Evolutionary conservation across 306 rosid species (phyloP).

Genomic region (Lagenaria siceraria): DNA sequence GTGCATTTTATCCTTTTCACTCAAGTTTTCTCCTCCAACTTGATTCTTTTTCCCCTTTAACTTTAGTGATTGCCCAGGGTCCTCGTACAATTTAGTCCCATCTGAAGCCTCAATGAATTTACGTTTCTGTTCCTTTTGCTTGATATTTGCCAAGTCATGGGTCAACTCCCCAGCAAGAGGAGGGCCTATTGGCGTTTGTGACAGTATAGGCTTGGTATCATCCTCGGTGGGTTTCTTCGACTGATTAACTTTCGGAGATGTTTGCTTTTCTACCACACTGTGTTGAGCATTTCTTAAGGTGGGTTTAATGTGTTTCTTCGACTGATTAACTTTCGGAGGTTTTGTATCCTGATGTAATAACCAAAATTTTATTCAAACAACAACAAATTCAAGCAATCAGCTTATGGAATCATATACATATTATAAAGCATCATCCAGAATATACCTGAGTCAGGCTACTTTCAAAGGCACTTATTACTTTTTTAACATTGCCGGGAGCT

Average conservation of each 20-base stretch:
- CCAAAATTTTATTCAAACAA: conserved; percentile 5
- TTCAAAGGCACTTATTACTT: conserved; percentile 71
- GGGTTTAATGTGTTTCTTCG: conserved; percentile 37
- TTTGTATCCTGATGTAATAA: conserved; percentile 38
- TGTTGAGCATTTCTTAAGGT: conserved; percentile 22
- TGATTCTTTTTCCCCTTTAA: not conserved
- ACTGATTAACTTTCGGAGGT: no score
- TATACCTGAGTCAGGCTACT: conserved; percentile 55
- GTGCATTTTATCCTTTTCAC: conserved; percentile 8
- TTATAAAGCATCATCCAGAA: conserved; percentile 1
- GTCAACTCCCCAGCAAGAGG: conserved; percentile 14
- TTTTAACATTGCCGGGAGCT: conserved; percentile 46
- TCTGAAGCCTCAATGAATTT: conserved; percentile 1
- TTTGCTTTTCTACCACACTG: conserved; percentile 13
- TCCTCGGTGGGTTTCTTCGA: conserved; percentile 12
- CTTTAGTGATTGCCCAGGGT: not conserved
- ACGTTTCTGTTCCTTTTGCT: conserved; percentile 9
- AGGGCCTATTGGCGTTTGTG: conserved; percentile 6
- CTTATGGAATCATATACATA: conserved; percentile 5
- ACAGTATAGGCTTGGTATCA: conserved; percentile 5
- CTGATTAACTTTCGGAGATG: conserved; percentile 11
- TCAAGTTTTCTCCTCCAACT: conserved; percentile 19
- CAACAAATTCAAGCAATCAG: not conserved
- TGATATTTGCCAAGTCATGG: conserved; percentile 3
- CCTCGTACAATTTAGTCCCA: conserved; percentile 8